Percentiles rank a stretch among this genome's conserved stretches.
These are phyloP conservation scores for Amanita thiersii DNA, from an alignment of 768 basidiomycete species.

Conservation along the genomic window DNA sequence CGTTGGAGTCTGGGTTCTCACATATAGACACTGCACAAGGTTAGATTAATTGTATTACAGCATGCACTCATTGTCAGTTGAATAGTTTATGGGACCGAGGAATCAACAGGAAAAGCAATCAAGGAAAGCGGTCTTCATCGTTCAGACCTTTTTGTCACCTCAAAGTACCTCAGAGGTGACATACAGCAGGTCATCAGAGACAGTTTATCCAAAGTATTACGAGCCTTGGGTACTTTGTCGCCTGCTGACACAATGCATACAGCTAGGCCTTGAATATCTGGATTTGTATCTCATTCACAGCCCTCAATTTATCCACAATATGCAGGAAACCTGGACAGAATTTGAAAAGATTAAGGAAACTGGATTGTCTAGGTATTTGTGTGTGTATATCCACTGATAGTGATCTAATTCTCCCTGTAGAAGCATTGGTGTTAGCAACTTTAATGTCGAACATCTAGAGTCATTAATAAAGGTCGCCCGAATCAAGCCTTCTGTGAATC, in stretches of 20 bases:
- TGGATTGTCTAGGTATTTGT: slow-evolving; percentile 31
- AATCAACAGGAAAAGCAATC: slow-evolving; percentile 30
- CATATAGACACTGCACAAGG: slow-evolving; percentile 60
- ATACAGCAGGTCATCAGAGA: slow-evolving; percentile 31
- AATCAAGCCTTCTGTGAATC: slow-evolving; percentile 63
- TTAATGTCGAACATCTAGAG: slow-evolving; percentile 42
- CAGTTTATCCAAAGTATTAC: slow-evolving; percentile 44
- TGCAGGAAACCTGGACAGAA: slow-evolving; percentile 40
- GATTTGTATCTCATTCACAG: slow-evolving; percentile 68
- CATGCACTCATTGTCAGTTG: neutral
- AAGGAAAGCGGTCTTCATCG: slow-evolving; percentile 38
- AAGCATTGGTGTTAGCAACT: slow-evolving; percentile 74
- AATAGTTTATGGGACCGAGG: slow-evolving; percentile 23
- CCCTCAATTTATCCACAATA: slow-evolving; percentile 23
- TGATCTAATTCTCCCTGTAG: slow-evolving; percentile 19
- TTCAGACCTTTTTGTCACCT: slow-evolving; percentile 41
- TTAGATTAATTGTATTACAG: slow-evolving; percentile 15
- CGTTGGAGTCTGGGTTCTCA: slow-evolving; percentile 50
- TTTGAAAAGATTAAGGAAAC: slow-evolving; percentile 46
- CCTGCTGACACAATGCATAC: slow-evolving; percentile 1
- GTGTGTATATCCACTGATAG: slow-evolving; percentile 6
- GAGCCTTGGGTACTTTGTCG: neutral
- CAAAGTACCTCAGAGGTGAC: slow-evolving; percentile 40
- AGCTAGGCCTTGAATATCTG: slow-evolving; percentile 56
- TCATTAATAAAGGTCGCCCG: slow-evolving; percentile 39